phyloP scores from a whole-genome alignment of 176 grass and related monocot genomes.

The Aechmea fasciata region DNA sequence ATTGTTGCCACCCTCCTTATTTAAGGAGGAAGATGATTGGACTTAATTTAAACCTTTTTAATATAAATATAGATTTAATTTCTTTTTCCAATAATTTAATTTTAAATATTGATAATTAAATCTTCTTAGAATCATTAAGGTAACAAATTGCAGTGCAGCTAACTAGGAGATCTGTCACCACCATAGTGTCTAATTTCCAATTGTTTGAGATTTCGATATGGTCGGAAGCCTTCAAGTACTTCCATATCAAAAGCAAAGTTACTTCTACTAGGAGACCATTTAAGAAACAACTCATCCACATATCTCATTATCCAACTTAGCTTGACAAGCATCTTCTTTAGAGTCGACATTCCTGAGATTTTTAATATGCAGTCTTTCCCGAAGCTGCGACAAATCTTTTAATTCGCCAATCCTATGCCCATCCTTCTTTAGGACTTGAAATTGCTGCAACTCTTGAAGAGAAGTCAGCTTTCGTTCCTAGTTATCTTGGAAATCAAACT shows the following conservation, averaged over 20 bases:
- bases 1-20: too few species aligned
- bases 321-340: slow-evolving; percentile 22
- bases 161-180: slow-evolving; percentile 23
- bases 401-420: slow-evolving; percentile 28
- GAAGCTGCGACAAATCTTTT: slow-evolving; percentile 28
- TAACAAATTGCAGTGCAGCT: slow-evolving; percentile 4
- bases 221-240: slow-evolving; percentile 26
- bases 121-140: too few species aligned
- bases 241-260: slow-evolving; percentile 5
- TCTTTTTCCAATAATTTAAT: too few species aligned
- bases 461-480: slow-evolving; percentile 28
- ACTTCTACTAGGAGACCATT: slow-evolving; percentile 9
- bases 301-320: slow-evolving; percentile 30
- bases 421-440: slow-evolving; percentile 21
- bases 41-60: too few species aligned
- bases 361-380: slow-evolving; percentile 24
- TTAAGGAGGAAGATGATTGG: too few species aligned
- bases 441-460: slow-evolving; percentile 31
- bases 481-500: slow-evolving; percentile 22
- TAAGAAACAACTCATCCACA: slow-evolving; percentile 11
- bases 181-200: slow-evolving; percentile 35
- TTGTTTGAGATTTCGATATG: slow-evolving; percentile 23
- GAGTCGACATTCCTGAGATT: slow-evolving; percentile 31
- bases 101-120: too few species aligned
- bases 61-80: too few species aligned